A percentile compares a stretch with the other conserved stretches of the same genome.
Evolutionary conservation across 768 basidiomycete species (phyloP).

Genomic region (Postia placenta): DNA sequence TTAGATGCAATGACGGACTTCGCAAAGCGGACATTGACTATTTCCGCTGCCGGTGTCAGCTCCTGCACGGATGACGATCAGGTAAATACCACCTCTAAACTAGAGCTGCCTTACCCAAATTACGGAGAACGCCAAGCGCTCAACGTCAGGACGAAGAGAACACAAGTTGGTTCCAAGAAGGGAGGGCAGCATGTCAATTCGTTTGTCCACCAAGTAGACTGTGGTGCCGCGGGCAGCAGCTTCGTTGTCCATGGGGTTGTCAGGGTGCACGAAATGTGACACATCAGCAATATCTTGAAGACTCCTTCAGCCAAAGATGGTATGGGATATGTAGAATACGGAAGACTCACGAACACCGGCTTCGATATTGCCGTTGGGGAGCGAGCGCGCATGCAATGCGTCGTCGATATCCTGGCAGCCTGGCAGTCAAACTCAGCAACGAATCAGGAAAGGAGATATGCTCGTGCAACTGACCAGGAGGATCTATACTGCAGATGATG

Average conservation of each 20-base stretch:
- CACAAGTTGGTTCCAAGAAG: constrained; percentile 95
- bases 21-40: constrained; percentile 84
- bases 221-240: constrained; percentile 96
- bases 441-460: constrained; percentile 8
- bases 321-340: neutral
- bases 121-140: constrained; percentile 89
- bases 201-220: constrained; percentile 96
- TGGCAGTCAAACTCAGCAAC: constrained; percentile 21
- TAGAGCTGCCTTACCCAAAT: constrained; percentile 68
- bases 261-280: constrained; percentile 89
- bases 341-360: constrained; percentile 89
- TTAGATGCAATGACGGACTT: constrained; percentile 98
- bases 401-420: constrained; percentile 99
- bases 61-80: constrained; percentile 47
- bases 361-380: constrained; percentile 93
- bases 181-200: constrained; percentile 95
- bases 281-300: constrained; percentile 92
- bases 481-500: constrained; percentile 94
- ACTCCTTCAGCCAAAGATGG: neutral
- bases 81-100: neutral
- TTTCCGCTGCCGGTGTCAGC: constrained; percentile 81
- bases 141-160: constrained; percentile 86
- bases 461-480: constrained; percentile 52
- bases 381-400: constrained; percentile 80
- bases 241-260: constrained; percentile 94